Evolutionary conservation across 495 filamentous ascomycete species (phyloP).

Genomic region (Saxophila tyrrhenica): DNA sequence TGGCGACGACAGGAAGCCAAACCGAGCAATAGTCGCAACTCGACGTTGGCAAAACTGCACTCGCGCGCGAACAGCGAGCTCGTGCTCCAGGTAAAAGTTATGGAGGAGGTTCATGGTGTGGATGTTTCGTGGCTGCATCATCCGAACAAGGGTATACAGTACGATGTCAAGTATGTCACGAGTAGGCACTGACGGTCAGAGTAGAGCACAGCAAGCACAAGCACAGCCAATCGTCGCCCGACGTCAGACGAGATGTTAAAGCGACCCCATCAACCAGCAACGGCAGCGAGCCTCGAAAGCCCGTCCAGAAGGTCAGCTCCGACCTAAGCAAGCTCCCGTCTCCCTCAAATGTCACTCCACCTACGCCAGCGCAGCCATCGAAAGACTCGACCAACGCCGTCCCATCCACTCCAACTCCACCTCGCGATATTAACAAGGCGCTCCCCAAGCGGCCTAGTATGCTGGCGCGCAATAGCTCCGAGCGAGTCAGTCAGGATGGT

Average conservation of each 20-base stretch:
- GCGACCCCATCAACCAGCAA: not conserved
- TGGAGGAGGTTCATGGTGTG: conserved; percentile 42
- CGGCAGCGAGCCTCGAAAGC: conserved; percentile 21
- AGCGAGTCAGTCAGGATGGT: conserved; percentile 25
- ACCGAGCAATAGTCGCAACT: not conserved
- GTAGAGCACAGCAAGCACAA: not conserved
- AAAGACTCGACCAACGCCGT: conserved; percentile 1
- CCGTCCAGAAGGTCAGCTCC: conserved; percentile 4
- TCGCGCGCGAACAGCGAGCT: not conserved
- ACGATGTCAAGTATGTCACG: no score
- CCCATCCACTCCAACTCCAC: conserved; percentile 13
- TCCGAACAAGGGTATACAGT: conserved; percentile 46
- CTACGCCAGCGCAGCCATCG: not conserved
- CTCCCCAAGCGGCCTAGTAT: conserved; percentile 21
- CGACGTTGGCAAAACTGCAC: not conserved
- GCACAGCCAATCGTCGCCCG: conserved; percentile 1
- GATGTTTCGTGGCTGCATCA: conserved; percentile 65
- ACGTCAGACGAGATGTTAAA: not conserved
- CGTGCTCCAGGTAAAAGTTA: not conserved
- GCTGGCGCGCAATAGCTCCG: conserved; percentile 25
- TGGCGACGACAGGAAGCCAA: conserved; percentile 6
- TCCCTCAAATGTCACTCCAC: not conserved
- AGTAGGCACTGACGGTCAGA: not conserved
- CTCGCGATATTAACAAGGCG: not conserved
- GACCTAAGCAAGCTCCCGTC: not conserved